Base-by-base conservation (phyloP, 805 yeast genomes). In the Barnettozyma californica region DNA sequence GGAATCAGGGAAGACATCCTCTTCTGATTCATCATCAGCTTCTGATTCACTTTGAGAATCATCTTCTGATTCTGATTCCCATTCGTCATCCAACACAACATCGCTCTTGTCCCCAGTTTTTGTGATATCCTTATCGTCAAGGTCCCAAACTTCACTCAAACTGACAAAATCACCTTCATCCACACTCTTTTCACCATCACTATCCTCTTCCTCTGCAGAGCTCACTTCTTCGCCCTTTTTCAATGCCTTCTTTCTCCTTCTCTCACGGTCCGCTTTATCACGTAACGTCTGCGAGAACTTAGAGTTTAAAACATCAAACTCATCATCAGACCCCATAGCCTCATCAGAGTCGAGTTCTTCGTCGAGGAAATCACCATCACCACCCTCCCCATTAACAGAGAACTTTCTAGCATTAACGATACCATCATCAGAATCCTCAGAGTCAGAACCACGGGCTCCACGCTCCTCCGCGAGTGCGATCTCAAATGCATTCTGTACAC, bases 81-180 rank as follows among this genome's bases (percentile, higher is more conserved):
- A 50, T 19, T 63, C 60, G 5, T 57, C 60, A 37, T 58, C 56
- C 9, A 53, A 48, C 4, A 40, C 50, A 11, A 50, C 23, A n/a
- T 52, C 61, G 21, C 57, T 49, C 13, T 56, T 51, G 8, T 59
- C 63, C 20, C 60, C 69, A 6, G 60, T 51, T 41, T 57, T 60
- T 38, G 62, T 61, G 45, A 61, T 53, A 50, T 78, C 83, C 26
- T 64, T 68, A 29, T 83, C 88, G 62, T 87, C 94, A 66, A 80
- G 66, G 60, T 86, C 97, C 96, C 96, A 89, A 3, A 87, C 90
- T 56, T 83, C 90, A n/a, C 95, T 84, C 36, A 90, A 70, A 0
- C 95, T 78, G 50, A 85, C 75, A 46, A 90, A 73, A 55, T 88
- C 86, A 27, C 66, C 71, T 61, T 88, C 96, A 58, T 88, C 96